These are phyloP conservation scores for Pigoraptor vietnamica DNA, from an alignment of 78 protist species.

Conservation along the genomic window DNA sequence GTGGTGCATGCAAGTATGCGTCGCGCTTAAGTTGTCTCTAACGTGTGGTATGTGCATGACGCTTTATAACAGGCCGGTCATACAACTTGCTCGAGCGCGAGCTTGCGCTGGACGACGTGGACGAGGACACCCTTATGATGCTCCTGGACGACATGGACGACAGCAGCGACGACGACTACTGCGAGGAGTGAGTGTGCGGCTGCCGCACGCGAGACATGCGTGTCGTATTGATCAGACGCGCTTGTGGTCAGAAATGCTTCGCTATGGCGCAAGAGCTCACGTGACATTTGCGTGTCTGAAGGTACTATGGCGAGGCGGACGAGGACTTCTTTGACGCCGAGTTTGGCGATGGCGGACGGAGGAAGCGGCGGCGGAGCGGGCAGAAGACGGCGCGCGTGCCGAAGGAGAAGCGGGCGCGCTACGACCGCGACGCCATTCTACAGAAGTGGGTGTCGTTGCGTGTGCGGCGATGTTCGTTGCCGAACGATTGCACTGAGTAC, in stretches of 20 bases:
- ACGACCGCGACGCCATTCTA: neutral
- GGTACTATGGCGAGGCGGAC: neutral
- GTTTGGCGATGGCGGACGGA: neutral
- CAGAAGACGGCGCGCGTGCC: neutral
- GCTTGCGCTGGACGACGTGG: neutral
- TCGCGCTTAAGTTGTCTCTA: no score
- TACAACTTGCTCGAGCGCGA: neutral
- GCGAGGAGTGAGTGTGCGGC: neutral
- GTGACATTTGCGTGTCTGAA: neutral
- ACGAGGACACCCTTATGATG: neutral
- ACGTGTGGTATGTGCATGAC: no score
- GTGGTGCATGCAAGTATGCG: no score
- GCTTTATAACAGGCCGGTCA: neutral
- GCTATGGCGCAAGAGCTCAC: no score
- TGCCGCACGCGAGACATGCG: no score
- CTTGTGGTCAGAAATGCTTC: no score
- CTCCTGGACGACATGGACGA: neutral
- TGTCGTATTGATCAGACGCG: neutral
- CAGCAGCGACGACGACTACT: neutral
- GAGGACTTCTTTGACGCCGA: neutral
- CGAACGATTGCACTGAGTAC: no score
- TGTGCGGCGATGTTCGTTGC: neutral
- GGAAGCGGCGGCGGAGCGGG: neutral
- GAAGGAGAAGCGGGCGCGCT: neutral
- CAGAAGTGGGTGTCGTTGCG: neutral